Base-by-base conservation (phyloP, 139 green algal species). In the Chlamydomonas schloesseri region DNA sequence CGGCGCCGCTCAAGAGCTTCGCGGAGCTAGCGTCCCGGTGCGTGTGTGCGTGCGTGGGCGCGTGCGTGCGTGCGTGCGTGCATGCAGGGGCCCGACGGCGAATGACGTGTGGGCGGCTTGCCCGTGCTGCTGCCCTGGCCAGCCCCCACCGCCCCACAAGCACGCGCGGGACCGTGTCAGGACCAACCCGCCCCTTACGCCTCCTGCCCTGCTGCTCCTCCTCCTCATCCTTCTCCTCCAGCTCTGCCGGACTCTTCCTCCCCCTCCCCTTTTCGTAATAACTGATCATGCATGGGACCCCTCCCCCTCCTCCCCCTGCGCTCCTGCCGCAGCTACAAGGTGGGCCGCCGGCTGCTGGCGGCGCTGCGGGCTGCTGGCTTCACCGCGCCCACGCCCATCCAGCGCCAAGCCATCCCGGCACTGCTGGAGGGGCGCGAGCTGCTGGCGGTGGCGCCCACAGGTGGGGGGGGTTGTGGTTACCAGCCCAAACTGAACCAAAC, bases 391-490 rank as follows among this genome's bases (percentile, higher is more conserved):
- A 99, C 96, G 34, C 91, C 96, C 75, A 97, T 99, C 57, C 97
- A 99, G 94, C 91, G 96, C n/a, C 97, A 99, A 83, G 97, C 94
- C 21, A 93, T 98, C 24, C 95, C 97, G 0, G 77, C 89, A 3
- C 87, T 99, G 64, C 83, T 97, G 53, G 84, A 28, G 3, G 86
- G 93, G 5, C 67, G 92, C 6, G 96, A 99, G 79, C 71, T 98
- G 74, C 90, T 98, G 36, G 96, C 93, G 33, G 87, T 98, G 5
- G 97, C 97, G 0, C 97, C 97, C 36, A 99, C 97, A 58, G 89
- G 88, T 92, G 93, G 33, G 94, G n/a, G n/a, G n/a, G n/a, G n/a
- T n/a, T n/a, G n/a, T n/a, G n/a, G n/a, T n/a, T n/a, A n/a, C n/a
- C n/a, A n/a, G n/a, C n/a, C n/a, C n/a, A n/a, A n/a, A n/a, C n/a